Evolutionary conservation across 2,329 filamentous ascomycete species (phyloP), one percentile per base, ranked within the genome.

Genomic region (Aspergillus aculeatus): DNA sequence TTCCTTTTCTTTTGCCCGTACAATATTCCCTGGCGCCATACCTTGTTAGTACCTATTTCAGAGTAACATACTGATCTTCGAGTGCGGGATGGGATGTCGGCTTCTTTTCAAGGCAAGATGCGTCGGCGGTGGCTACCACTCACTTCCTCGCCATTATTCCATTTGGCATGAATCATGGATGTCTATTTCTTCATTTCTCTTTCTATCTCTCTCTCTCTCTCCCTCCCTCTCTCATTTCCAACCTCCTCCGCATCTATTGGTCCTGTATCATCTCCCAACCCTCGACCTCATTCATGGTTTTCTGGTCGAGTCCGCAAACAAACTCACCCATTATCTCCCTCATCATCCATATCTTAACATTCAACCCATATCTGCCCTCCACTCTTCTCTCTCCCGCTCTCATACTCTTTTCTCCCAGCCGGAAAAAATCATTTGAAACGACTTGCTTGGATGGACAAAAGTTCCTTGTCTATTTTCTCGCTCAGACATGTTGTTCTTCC

Each of bases 1-100:
- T 66, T 61, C 58, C 58, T 57, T 52, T 57, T 29, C 47, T 54
- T 57, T 61, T 59, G 44, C 58, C 32, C 58, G 60, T 62, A 60
- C 56, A 62, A 58, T 64, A 61, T 61, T 61, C 62, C 53, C 61
- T 59, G 50, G 59, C 41, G 23, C 47, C 47, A 44, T 23, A 29
- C 50, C 50, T 59, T 52, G 57, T 58, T 56, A 61, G 50, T 56
- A 60, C 48, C 56, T 52, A 59, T 56, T 59, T 59, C 35, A 49
- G 62, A 64, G 60, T 60, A 64, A 61, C 60, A 55, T 51, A 51
- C 57, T 54, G 58, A 47, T 29, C 38, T 38, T 16, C 32, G 54
- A 24, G 47, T 50, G 54, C 48, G 54, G 49, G 48, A 56, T 57
- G 16, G 38, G 38, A 19, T 44, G n/a, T 19, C 38, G 4, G 38